Base-by-base conservation (phyloP, 768 basidiomycete species). In the Leccinum rimulosum region DNA sequence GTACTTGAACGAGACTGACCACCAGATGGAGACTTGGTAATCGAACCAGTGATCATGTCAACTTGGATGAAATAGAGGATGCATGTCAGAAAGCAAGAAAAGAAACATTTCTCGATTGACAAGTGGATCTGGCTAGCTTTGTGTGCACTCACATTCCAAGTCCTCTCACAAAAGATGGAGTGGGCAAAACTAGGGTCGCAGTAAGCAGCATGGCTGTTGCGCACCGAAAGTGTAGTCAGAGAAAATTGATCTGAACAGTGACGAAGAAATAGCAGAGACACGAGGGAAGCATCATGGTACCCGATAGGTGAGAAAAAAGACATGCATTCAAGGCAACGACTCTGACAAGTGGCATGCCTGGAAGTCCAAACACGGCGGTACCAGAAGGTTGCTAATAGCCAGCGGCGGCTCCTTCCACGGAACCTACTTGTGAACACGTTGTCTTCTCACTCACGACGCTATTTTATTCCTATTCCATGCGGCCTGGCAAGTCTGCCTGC, bases 61-160 rank as follows among this genome's bases (percentile, higher is more conserved):
- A 40, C 40, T 40, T 40, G 43, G 3, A 2, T 4, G 10, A 10
- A 19, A 43, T n/a, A 43, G 19, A 43, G 43, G n/a, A 45, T 11
- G 40, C 38, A 40, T 15, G 28, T 17, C 15, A 38, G 54, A 31
- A 28, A 45, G 6, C 43, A 19, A 27, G 17, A 40, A 10, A 19
- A 30, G 19, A 38, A 7, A 33, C 33, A 5, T 19, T 31, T 17
- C 57, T 56, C 35, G 36, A 43, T 59, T 45, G 31, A 4, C 56
- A 58, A 51, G 52, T 50, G 49, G 35, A 50, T 45, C 54, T 54
- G 19, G 40, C 50, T 55, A 36, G 14, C 54, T 52, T 27, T 30
- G 52, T 33, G 33, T 40, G 33, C 22, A 31, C 50, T 30, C 36
- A 38, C 36, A 15, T 19, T 33, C 31, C 31, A 4, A 33, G 31